phyloP scores from a whole-genome alignment of 73 alveolate species.

The Tetrahymena borealis region DNA sequence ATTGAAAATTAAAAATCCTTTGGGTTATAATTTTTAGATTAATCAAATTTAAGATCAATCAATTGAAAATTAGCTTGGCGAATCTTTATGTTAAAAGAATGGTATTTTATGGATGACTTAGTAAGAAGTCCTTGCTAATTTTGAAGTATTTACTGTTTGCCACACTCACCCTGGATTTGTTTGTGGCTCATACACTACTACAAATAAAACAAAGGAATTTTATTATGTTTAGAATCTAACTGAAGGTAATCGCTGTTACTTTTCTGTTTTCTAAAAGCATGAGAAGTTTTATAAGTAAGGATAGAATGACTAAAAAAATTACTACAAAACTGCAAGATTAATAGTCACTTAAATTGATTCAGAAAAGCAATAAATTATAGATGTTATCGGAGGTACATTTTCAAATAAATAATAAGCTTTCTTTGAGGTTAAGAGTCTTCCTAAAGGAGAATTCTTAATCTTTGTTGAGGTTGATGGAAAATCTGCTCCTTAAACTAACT shows the following conservation, averaged over 20 bases:
- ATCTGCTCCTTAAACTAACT: neutral
- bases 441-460: neutral
- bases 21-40: neutral
- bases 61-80: neutral
- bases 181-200: neutral
- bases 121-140: neutral
- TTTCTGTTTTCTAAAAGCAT: neutral
- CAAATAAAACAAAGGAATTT: neutral
- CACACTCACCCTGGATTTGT: neutral
- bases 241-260: neutral
- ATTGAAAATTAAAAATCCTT: neutral
- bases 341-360: neutral
- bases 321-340: neutral
- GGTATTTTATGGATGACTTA: neutral
- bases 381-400: neutral
- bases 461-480: neutral
- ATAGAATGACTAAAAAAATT: neutral
- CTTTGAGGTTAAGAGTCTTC: neutral
- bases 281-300: neutral
- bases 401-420: neutral
- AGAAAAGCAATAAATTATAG: neutral
- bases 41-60: neutral
- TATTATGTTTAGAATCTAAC: neutral
- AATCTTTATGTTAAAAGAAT: neutral
- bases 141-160: neutral